Base-by-base conservation (phyloP, 169 alveolate genomes). In the Cryptosporidium felis region DNA sequence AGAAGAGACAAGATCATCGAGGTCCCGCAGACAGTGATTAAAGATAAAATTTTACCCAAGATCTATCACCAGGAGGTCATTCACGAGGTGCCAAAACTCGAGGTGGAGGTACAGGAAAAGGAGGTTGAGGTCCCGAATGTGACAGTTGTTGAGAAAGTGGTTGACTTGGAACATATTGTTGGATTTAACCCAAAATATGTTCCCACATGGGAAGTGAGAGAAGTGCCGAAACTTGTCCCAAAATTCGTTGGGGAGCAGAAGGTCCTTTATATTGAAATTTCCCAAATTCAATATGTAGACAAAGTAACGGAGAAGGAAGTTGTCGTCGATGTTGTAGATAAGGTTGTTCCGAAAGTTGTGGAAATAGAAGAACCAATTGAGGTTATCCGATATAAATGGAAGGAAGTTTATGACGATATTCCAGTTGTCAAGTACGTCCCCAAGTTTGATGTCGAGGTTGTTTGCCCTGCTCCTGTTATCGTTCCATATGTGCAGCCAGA, bases 341-440 rank as follows among this genome's bases (percentile, higher is more conserved):
- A 91, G 47, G 91, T 93, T 44, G 91, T 93, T 61, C 96, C 96
- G 44, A 93, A 89, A 89, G 91, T 93, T 60, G 92, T 93, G 0
- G 94, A 93, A 82, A 91, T 93, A 16, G 96, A 90, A 60, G 92
- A 93, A 53, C 92, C 90, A 56, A 93, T 93, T 40, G 96, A 93
- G 82, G 93, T 93, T 38, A 90, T 93, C 60, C 89, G 92, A 82
- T 93, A 93, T 81, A 90, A 91, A 53, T 93, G 96, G 96, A 93
- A 93, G 88, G 94, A 93, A 80, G 82, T 89, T 80, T 90, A 91
- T 58, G 94, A 93, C 61, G 96, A 93, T 67, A 94, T 93, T 32
- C 95, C 96, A 42, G 96, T 93, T 30, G 91, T 91, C 67, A 93
- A 93, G 81, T 93, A 93, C 74, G 94, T 93, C 6, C 96, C 96